These are phyloP conservation scores for Aphanomyces stellatus DNA, from an alignment of 352 stramenopile species.

Conservation along the genomic window DNA sequence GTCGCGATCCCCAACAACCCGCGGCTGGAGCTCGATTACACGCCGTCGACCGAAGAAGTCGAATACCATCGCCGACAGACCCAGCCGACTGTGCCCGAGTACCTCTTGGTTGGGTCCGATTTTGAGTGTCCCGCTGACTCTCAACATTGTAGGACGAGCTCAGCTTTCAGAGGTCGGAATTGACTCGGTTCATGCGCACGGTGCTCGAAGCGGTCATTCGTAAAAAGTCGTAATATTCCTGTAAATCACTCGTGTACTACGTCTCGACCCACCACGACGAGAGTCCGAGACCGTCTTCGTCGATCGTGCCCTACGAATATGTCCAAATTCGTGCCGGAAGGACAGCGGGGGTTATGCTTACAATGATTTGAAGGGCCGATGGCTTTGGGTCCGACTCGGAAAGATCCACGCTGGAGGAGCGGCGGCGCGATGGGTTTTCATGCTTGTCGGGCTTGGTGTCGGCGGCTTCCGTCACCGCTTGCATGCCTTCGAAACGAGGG, in stretches of 20 bases:
- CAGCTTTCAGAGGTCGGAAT: conserved; percentile 67
- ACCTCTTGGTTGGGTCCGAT: conserved; percentile 2
- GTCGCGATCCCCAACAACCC: conserved; percentile 52
- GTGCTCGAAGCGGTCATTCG: conserved; percentile 73
- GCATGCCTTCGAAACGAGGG: conserved; percentile 37
- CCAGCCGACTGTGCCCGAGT: not conserved
- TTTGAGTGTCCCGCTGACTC: not conserved
- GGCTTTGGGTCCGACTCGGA: conserved; percentile 75
- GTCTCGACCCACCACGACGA: conserved; percentile 73
- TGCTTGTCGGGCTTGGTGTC: conserved; percentile 62
- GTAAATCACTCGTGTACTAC: not conserved
- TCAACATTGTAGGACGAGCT: conserved; percentile 46
- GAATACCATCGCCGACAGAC: conserved; percentile 7
- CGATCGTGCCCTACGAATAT: conserved; percentile 60
- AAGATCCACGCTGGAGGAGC: conserved; percentile 77
- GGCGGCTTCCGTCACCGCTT: conserved; percentile 73
- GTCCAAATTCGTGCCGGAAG: not conserved
- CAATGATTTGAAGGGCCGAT: conserved; percentile 75
- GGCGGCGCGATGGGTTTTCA: conserved; percentile 54
- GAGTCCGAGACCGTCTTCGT: conserved; percentile 73
- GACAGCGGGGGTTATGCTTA: conserved; percentile 26
- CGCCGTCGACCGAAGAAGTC: conserved; percentile 27
- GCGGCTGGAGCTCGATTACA: conserved; percentile 72
- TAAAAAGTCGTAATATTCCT: conserved; percentile 38
- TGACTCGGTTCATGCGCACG: conserved; percentile 79